These are phyloP conservation scores for Blastobotrys niveus DNA, from an alignment of 1,139 yeast genomes.

Conservation along the genomic window DNA sequence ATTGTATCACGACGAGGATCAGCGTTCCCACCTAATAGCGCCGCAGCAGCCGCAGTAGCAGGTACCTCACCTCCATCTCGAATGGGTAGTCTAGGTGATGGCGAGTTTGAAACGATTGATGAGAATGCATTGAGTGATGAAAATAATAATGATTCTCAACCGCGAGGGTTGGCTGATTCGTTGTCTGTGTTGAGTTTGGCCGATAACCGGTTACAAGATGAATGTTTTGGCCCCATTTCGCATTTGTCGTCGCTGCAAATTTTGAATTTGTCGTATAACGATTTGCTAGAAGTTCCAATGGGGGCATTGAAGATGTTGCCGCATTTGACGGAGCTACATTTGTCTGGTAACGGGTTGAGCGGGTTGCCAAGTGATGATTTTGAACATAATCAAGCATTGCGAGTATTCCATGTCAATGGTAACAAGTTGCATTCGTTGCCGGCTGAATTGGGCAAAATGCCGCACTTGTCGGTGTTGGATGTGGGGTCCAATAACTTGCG, in stretches of 20 bases:
- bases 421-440: constrained; percentile 86
- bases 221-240: constrained; percentile 65
- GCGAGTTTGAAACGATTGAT: constrained; percentile 2
- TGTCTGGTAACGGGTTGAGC: constrained; percentile 79
- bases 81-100: neutral
- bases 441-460: constrained; percentile 73
- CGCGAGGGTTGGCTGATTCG: constrained; percentile 30
- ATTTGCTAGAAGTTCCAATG: constrained; percentile 69
- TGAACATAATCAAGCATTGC: constrained; percentile 53
- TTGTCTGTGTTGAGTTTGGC: constrained; percentile 59
- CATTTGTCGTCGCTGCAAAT: constrained; percentile 53
- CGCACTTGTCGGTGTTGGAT: constrained; percentile 65
- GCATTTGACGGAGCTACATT: constrained; percentile 58
- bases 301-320: constrained; percentile 60
- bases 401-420: constrained; percentile 66
- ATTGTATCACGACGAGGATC: constrained; percentile 22
- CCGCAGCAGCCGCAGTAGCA: constrained; percentile 6
- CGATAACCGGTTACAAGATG: constrained; percentile 79
- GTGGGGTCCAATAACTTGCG: constrained; percentile 88
- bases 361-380: constrained; percentile 83
- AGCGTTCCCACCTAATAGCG: constrained; percentile 13
- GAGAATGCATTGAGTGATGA: neutral
- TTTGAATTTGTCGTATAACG: constrained; percentile 79
- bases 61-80: constrained; percentile 7
- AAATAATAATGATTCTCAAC: neutral